Base-by-base conservation (phyloP, 176 grass and related monocot species). In the Leersia perrieri region DNA sequence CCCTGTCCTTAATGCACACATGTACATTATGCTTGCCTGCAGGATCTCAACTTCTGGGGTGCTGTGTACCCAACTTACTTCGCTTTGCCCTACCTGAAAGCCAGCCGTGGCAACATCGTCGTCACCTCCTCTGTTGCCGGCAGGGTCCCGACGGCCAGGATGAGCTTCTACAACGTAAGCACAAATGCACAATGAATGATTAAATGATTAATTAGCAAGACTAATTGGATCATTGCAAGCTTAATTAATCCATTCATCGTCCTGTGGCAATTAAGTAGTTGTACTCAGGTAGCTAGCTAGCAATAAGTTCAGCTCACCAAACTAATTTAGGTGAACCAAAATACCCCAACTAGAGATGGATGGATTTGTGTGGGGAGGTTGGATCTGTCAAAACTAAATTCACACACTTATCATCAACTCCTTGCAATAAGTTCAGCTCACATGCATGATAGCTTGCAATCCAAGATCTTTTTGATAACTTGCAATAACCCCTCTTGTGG, bases 31-130 rank as follows among this genome's bases (percentile, higher is more conserved):
- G 11, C 1, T 11, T 42, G 40, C 11, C 2, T 44, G 70, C 72
- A 97, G 94, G 91, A 94, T 71, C 87, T 97, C 15, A 97, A 97
- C 75, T 97, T 97, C 16, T 97, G 94, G 94, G 94, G 94, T 0
- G 55, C 91, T 1, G 87, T 94, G 2, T 97, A 97, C 47, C 94
- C 91, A 7, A 90, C 91, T 29, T 97, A 92, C 83, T 94, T 94
- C 45, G 94, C 94, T 0, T 44, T 97, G 72, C 91, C 94, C 5
- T 91, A 97, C 67, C 83, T 97, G 1, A 94, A 92, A 64, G 84
- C 82, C 5, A 94, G 84, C 85, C 70, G 70, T 0, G 94, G 94
- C 71, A 97, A 88, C 78, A 92, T 97, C 80, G 88, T 97, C 7
- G 91, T 94, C 23, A 97, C 91, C 1, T 30, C 94, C 32, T 97